A percentile compares a stretch with the other conserved stretches of the same genome.
Evolutionary conservation across 2,329 filamentous ascomycete genomes (phyloP).

Genomic region (Thermoascus crustaceus): DNA sequence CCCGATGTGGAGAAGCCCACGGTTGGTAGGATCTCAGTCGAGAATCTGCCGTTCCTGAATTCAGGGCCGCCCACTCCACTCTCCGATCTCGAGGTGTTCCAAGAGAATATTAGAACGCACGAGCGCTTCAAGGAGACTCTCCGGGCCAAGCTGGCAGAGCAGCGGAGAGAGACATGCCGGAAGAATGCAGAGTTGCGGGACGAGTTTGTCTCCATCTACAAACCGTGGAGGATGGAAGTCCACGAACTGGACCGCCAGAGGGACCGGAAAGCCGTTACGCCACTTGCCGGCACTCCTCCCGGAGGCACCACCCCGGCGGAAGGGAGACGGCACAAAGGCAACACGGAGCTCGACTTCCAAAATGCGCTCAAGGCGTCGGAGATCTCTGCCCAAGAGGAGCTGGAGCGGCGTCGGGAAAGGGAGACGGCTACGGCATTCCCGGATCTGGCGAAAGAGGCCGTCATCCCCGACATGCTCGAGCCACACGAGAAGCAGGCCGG

Average conservation of each 20-base stretch:
- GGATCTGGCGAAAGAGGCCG: conserved; percentile 38
- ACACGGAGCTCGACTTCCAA: conserved; percentile 43
- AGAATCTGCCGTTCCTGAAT: conserved; percentile 39
- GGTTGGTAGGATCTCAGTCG: conserved; percentile 28
- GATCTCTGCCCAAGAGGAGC: conserved; percentile 41
- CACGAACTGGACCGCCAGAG: conserved; percentile 36
- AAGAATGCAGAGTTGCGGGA: conserved; percentile 34
- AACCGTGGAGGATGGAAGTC: conserved; percentile 37
- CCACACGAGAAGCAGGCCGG: conserved; percentile 28
- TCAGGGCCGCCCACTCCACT: conserved; percentile 36
- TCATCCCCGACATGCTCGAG: conserved; percentile 42
- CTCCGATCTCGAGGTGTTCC: conserved; percentile 37
- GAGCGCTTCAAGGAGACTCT: conserved; percentile 33
- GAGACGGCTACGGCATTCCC: conserved; percentile 37
- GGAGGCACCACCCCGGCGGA: conserved; percentile 27
- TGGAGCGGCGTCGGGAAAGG: conserved; percentile 36
- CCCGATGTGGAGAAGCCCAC: conserved; percentile 8
- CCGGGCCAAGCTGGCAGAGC: conserved; percentile 29
- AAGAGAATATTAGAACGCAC: conserved; percentile 33
- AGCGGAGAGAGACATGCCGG: conserved; percentile 28
- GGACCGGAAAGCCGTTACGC: conserved; percentile 29
- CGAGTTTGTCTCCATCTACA: conserved; percentile 36
- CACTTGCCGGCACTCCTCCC: conserved; percentile 27
- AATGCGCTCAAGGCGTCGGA: conserved; percentile 41
- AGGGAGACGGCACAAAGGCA: conserved; percentile 38